Base-by-base conservation (phyloP, 2,329 filamentous ascomycete genomes). In the Aspergillus thermomutatus region DNA sequence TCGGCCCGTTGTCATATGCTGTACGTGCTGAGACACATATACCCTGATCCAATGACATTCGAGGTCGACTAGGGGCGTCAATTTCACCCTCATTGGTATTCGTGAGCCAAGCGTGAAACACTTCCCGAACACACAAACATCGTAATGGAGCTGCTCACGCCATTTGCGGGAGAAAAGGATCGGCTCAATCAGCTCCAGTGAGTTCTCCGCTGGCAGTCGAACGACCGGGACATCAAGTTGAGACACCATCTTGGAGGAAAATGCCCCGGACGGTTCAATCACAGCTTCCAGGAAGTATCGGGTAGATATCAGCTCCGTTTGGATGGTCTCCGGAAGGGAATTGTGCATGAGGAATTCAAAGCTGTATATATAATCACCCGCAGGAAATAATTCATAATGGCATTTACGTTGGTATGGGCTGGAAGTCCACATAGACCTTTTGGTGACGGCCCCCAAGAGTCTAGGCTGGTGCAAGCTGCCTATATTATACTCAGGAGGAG, bases 101-200 rank as follows among this genome's bases (percentile, higher is more conserved):
- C 90, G 90, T 40, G 89, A 84, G 17, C 92, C 92, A 21, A 97
- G 83, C 0, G 92, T 91, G 58, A 97, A 97, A 0, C 92, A 95
- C 80, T 96, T 96, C 53, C 92, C 92, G 1, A 92, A 96, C 53
- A 97, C 96, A 70, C 96, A 88, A 64, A 96, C 96, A 67, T 97
- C 92, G 75, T 97, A 97, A 68, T 95, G 91, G 31, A 97, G 80
- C 69, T 96, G 92, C 64, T 97, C 92, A 71, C 96, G 92, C 92
- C 92, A 97, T 60, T 91, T 92, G 19, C 92, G 83, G 61, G 90
- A 93, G 68, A 97, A 96, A 10, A 92, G 92, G 66, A 97, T 96
- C 2, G 92, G 92, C 70, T 97, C 92, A 27, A 92, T 88, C 72
- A 91, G 91, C 73, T 97, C 92, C 25, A 96, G 79, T 0, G 92